Evolutionary conservation across 129 eudicot species (phyloP).

Genomic region (Pittosporum tobira): DNA sequence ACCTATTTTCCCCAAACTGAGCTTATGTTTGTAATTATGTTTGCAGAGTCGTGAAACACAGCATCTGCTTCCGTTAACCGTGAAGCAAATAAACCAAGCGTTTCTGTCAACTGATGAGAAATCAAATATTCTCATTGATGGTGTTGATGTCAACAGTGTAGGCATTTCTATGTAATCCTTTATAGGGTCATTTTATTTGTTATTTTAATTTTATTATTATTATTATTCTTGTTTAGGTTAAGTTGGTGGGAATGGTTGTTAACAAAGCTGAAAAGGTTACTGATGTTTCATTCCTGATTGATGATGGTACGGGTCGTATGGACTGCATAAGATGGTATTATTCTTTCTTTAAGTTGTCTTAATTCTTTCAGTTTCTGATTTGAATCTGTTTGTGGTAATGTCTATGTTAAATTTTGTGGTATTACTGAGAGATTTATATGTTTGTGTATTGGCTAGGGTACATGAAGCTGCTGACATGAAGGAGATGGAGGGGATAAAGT

Average conservation of each 20-base stretch:
- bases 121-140: conserved; percentile 51
- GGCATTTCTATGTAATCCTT: not conserved
- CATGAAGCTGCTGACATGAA: conserved; percentile 54
- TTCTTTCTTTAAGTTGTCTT: not conserved
- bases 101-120: conserved; percentile 45
- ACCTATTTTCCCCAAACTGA: too few relatives aligned
- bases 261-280: conserved; percentile 73
- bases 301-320: conserved; percentile 87
- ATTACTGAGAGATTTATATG: not conserved
- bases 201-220: not conserved
- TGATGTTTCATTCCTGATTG: conserved; percentile 65
- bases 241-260: conserved; percentile 61
- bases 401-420: not conserved
- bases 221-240: conserved; percentile 36
- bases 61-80: conserved; percentile 71
- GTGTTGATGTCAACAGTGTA: conserved; percentile 71
- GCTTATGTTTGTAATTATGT: not conserved
- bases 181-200: not conserved
- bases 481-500: conserved; percentile 71
- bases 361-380: too few relatives aligned
- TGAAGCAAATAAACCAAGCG: conserved; percentile 64
- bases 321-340: conserved; percentile 75
- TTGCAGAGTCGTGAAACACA: conserved; percentile 60
- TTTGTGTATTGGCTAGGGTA: conserved; percentile 43
- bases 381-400: too few relatives aligned